Conservation (phyloP, 306 rosid species). For the Cucumis hystrix region DNA sequence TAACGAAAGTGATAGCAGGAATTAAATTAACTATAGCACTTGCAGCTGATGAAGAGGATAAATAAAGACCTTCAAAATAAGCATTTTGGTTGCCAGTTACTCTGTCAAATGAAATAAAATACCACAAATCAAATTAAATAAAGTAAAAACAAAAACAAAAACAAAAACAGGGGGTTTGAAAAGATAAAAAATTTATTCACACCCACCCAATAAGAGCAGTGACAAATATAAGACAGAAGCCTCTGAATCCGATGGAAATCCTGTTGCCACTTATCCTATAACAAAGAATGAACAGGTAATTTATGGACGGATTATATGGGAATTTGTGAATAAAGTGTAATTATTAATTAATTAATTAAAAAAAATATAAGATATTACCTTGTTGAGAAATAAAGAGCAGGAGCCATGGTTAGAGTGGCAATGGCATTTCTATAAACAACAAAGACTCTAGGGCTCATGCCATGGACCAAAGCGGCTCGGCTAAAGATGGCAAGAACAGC, state of each 20-base stretch:
- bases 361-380: neutral
- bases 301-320: too few species aligned
- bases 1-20: slow-evolving; percentile 51
- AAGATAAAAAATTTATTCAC: neutral
- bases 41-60: slow-evolving; percentile 31
- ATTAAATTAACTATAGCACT: slow-evolving; percentile 41
- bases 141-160: too few species aligned
- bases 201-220: slow-evolving; percentile 60
- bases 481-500: slow-evolving; percentile 23
- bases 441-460: slow-evolving; percentile 45
- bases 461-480: slow-evolving; percentile 25
- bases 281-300: neutral
- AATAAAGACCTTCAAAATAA: slow-evolving; percentile 31
- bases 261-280: slow-evolving; percentile 23
- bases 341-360: too few species aligned
- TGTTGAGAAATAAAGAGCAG: slow-evolving; percentile 33
- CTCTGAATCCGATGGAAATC: slow-evolving; percentile 20
- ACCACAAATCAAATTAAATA: neutral
- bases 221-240: slow-evolving; percentile 33
- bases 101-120: slow-evolving; percentile 2
- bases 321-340: too few species aligned
- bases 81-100: slow-evolving; percentile 28
- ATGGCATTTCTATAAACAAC: slow-evolving; percentile 34
- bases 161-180: too few species aligned
- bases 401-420: slow-evolving; percentile 35